A percentile compares a stretch with the other conserved stretches of the same genome.
phyloP scores from a whole-genome alignment of 306 rosid genomes.

The Cotoneaster glaucophyllus region DNA sequence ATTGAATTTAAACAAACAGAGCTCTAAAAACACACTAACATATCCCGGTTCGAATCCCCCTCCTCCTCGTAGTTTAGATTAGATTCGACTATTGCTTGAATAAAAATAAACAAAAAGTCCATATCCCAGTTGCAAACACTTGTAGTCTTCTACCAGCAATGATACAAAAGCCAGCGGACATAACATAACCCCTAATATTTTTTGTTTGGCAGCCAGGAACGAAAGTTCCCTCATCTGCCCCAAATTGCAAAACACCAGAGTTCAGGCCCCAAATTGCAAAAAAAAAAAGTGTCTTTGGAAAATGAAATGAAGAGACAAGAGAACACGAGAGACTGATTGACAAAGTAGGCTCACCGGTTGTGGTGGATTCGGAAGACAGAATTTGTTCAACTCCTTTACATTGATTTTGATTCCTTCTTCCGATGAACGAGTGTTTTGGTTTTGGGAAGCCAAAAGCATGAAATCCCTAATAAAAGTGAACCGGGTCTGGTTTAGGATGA shows the following conservation, averaged over 20 bases:
- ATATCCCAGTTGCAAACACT: not conserved
- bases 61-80: not conserved
- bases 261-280: not conserved
- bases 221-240: not conserved
- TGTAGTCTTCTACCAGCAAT: not conserved
- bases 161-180: not conserved
- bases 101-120: too few relatives aligned
- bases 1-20: not conserved
- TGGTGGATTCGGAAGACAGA: not conserved
- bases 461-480: not conserved
- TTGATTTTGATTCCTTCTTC: not conserved
- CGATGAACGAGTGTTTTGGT: not conserved
- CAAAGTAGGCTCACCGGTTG: not conserved
- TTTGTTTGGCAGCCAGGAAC: not conserved
- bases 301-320: not conserved
- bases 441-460: not conserved
- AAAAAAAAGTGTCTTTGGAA: not conserved
- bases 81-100: too few relatives aligned
- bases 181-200: not conserved
- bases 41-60: not conserved
- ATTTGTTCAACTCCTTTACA: not conserved
- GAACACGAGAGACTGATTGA: not conserved
- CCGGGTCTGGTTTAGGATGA: not conserved
- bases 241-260: not conserved
- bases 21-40: not conserved